These are phyloP conservation scores for Stachybotrys chlorohalonatus DNA, from an alignment of 2,329 filamentous ascomycete species.

Conservation along the genomic window DNA sequence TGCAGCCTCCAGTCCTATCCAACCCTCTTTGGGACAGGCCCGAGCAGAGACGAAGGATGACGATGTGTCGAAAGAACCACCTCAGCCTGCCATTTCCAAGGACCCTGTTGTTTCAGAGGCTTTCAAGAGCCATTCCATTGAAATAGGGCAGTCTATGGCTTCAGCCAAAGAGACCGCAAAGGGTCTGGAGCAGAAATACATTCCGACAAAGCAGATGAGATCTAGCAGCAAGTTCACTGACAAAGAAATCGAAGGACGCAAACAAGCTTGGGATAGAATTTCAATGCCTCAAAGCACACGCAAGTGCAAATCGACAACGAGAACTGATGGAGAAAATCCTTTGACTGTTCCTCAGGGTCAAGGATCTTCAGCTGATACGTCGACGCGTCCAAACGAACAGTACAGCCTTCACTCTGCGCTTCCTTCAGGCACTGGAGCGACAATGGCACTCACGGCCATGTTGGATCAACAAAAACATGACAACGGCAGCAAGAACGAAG, in stretches of 20 bases:
- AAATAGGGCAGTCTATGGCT: too few species aligned
- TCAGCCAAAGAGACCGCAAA: not conserved
- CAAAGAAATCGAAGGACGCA: conserved; percentile 19
- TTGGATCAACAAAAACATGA: too few species aligned
- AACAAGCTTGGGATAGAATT: conserved; percentile 23
- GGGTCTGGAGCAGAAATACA: not conserved
- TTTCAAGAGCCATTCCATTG: not conserved
- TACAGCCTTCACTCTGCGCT: too few species aligned
- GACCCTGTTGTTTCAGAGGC: too few species aligned
- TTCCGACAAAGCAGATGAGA: not conserved
- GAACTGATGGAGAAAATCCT: not conserved
- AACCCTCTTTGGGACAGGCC: too few species aligned
- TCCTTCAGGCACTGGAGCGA: too few species aligned
- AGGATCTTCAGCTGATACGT: not conserved
- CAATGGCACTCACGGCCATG: too few species aligned
- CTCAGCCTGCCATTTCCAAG: too few species aligned
- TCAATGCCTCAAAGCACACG: not conserved
- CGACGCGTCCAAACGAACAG: not conserved
- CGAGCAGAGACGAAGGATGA: too few species aligned
- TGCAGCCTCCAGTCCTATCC: too few species aligned
- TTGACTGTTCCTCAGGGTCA: not conserved
- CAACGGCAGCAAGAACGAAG: too few species aligned
- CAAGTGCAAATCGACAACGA: not conserved
- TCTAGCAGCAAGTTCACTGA: conserved; percentile 15
- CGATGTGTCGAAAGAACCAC: too few species aligned